A percentile compares a stretch with the other conserved stretches of the same genome.
Conservation (phyloP, 352 stramenopile genomes). For the Phytopythium delawarense region DNA sequence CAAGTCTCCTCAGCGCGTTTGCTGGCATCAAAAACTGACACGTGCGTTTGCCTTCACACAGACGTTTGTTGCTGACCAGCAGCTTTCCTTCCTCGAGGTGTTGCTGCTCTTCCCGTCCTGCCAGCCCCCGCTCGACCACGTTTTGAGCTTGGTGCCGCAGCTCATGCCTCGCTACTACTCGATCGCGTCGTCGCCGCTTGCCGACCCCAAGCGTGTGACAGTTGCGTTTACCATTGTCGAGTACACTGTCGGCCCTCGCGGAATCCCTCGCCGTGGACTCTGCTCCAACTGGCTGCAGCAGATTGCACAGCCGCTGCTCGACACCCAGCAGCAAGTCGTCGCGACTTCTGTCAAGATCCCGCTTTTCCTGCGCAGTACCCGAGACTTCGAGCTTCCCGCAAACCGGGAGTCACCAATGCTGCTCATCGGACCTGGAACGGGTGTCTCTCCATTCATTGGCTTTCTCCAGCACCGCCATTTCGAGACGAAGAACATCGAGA, state of each 20-base stretch:
- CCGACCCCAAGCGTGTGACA: conserved; percentile 50
- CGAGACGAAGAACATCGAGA: conserved; percentile 16
- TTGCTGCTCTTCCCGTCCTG: conserved; percentile 92
- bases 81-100: conserved; percentile 89
- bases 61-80: conserved; percentile 84
- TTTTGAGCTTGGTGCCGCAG: conserved; percentile 84
- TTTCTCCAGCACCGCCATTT: conserved; percentile 90
- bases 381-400: conserved; percentile 88
- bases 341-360: conserved; percentile 33
- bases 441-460: conserved; percentile 95
- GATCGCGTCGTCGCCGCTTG: conserved; percentile 91
- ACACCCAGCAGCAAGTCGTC: not conserved
- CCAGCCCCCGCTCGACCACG: conserved; percentile 76
- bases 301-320: conserved; percentile 41
- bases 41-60: conserved; percentile 24
- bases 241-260: conserved; percentile 47
- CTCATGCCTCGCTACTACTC: conserved; percentile 96
- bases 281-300: conserved; percentile 64
- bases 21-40: not conserved
- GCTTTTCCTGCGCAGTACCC: conserved; percentile 90
- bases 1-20: not conserved
- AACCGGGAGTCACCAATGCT: conserved; percentile 86
- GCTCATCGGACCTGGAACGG: conserved; percentile 94
- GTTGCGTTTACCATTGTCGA: conserved; percentile 93
- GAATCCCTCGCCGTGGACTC: conserved; percentile 40